These are phyloP conservation scores for Ordospora pajunii DNA, from an alignment of 371 early-diverging fungal species.

Conservation along the genomic window DNA sequence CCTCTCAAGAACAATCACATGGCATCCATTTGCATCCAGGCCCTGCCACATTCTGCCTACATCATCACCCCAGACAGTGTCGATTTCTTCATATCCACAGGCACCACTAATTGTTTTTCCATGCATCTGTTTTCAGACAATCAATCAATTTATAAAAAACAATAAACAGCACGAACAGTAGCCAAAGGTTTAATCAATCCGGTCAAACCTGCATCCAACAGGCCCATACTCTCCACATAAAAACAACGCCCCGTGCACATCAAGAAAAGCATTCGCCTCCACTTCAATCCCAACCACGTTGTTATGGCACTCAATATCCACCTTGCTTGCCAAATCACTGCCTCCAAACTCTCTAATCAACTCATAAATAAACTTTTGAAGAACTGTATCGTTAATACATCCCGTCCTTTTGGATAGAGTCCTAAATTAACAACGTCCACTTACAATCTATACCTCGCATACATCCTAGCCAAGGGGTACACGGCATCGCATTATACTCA, in stretches of 20 bases:
- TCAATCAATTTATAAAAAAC: background rate
- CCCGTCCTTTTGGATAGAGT: background rate
- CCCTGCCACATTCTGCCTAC: background rate
- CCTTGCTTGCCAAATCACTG: slow-evolving; percentile 2
- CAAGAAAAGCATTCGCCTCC: background rate
- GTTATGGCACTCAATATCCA: background rate
- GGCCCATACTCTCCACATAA: slow-evolving; percentile 9
- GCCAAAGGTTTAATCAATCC: background rate
- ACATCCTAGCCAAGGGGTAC: background rate
- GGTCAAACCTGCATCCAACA: slow-evolving; percentile 9
- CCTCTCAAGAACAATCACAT: background rate
- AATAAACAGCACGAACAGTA: background rate
- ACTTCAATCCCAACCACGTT: background rate
- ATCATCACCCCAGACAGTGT: background rate
- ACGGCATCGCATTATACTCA: background rate
- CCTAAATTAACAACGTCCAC: background rate
- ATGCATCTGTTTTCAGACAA: slow-evolving; percentile 15
- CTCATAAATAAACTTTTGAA: background rate
- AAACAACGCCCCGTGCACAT: slow-evolving; percentile 14
- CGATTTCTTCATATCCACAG: background rate
- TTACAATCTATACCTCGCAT: slow-evolving; percentile 17
- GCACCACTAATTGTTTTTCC: background rate
- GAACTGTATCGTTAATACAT: background rate
- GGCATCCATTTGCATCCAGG: background rate
- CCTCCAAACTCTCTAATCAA: slow-evolving; percentile 5